Evolutionary conservation across 805 yeast genomes (phyloP), one percentile per base, ranked within the genome.

Genomic region (Myxozyma monticola): DNA sequence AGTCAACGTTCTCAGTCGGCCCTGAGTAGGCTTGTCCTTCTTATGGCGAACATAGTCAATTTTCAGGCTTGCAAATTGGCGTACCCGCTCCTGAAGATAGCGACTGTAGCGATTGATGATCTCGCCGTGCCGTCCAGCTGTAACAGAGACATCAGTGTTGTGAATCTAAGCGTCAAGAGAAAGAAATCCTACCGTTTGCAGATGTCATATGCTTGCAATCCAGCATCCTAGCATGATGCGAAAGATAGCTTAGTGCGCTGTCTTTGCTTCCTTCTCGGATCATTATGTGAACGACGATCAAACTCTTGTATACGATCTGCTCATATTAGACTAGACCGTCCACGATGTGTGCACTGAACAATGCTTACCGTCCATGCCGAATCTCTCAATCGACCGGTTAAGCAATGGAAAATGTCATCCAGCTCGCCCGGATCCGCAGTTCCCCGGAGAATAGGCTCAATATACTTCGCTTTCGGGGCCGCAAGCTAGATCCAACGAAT

Each of bases 381-480:
- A 64, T 89, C 96, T 46, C 78, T 79, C 38, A 89, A 73, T 44
- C 96, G 72, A 15, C 66, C 62, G 28, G 74, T 74, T 48, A 91
- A 70, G 1, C 86, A 74, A 42, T 76, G 73, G 81, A 90, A 81
- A 31, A 90, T 83, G 18, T 82, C 79, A 51, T 74, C 73, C 62
- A 91, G 82, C 58, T 86, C 78, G 17, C 77, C 81, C 55, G 82
- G 76, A 52, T 71, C 76, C 28, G 77, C 77, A 42, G 77, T 75
- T 1, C 89, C 84, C 25, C 85, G 76, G 28, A 93, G 74, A 45
- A 93, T 88, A 1, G 98, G 98, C 71, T 91, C 98, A 45, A 93
- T 81, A 66, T 93, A 93, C 68, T 93, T 93, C 33, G 95, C 85
- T 70, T 93, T 93, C 5, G 99, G 99, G n/a, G 98, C 96, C 9